Evolutionary conservation across 257 asterid species (phyloP).

Genomic region (Rhazya stricta): DNA sequence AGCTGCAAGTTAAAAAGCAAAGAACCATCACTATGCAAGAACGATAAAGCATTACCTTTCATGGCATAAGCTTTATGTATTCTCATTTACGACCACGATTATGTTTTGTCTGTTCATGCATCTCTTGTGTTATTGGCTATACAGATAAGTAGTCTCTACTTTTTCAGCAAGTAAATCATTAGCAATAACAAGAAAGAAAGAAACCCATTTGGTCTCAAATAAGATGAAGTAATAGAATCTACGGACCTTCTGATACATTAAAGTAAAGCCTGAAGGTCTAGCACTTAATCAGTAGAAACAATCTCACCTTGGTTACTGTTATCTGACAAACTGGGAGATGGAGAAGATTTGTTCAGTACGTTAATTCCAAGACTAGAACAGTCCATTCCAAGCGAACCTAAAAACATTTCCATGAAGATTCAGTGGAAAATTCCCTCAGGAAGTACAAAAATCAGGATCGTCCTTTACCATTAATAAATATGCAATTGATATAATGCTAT

Average conservation of each 20-base stretch:
- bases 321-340: constrained; percentile 30
- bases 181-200: background rate
- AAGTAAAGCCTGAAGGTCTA: background rate
- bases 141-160: too few relatives aligned
- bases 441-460: background rate
- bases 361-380: constrained; percentile 40
- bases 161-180: too few relatives aligned
- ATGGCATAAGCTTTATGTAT: too few relatives aligned
- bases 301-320: constrained; percentile 33
- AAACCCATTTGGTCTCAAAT: too few relatives aligned
- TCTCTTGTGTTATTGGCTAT: background rate
- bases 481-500: too few relatives aligned
- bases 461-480: background rate
- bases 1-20: constrained; percentile 19
- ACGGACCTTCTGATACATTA: background rate
- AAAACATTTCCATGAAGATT: background rate
- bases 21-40: background rate
- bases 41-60: background rate
- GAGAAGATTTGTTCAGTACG: constrained; percentile 25
- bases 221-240: too few relatives aligned
- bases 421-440: background rate
- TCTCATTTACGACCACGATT: background rate
- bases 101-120: too few relatives aligned
- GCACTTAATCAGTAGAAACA: background rate
- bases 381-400: constrained; percentile 64